phyloP scores from a whole-genome alignment of 768 basidiomycete genomes.

The Exidia glandulosa region DNA sequence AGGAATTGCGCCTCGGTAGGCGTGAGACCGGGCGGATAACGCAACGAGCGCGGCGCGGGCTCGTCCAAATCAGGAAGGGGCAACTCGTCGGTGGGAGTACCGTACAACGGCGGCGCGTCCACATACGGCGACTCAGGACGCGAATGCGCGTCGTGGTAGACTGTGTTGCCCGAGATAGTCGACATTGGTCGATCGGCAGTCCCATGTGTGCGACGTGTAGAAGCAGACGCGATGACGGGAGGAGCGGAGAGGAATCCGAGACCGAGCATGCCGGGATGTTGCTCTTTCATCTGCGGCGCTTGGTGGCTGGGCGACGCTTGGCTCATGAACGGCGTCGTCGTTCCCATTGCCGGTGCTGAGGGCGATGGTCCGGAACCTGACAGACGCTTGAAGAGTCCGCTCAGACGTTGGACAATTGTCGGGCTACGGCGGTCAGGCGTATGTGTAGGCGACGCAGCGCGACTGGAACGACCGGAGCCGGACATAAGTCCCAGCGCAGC shows the following conservation, averaged over 20 bases:
- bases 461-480: no score
- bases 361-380: background rate
- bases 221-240: background rate
- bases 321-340: background rate
- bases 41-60: background rate
- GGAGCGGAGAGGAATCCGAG: background rate
- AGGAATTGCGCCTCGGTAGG: background rate
- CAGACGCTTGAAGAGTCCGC: background rate
- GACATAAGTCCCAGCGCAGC: no score
- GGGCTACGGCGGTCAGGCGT: background rate
- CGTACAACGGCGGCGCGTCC: background rate
- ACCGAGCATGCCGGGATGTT: background rate
- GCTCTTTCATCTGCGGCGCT: background rate
- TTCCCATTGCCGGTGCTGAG: no score
- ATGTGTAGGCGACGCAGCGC: background rate
- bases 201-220: background rate
- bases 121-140: background rate
- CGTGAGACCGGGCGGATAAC: background rate
- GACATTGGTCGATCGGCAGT: background rate
- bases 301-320: background rate
- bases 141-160: background rate
- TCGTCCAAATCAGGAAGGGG: background rate
- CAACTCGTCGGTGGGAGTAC: background rate
- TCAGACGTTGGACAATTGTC: background rate
- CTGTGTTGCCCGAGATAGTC: background rate